These are phyloP conservation scores for Piper longum DNA, from an alignment of 164 flowering plant genomes.

Conservation along the genomic window DNA sequence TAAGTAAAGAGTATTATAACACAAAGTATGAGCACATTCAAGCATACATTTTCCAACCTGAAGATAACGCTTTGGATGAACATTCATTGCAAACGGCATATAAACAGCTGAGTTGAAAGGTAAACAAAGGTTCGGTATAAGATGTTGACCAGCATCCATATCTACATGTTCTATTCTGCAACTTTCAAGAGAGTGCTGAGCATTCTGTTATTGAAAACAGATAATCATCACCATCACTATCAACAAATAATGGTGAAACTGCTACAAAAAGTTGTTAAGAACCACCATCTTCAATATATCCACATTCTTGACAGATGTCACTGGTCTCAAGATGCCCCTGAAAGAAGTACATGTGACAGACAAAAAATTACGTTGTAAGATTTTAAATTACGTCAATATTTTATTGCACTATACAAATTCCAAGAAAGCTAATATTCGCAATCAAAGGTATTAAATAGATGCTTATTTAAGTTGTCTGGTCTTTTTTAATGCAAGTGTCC, in stretches of 20 bases:
- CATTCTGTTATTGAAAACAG: conserved; percentile 43
- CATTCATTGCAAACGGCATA: conserved; percentile 88
- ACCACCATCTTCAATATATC: conserved; percentile 46
- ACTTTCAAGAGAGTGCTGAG: conserved; percentile 51
- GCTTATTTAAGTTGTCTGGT: too few species aligned
- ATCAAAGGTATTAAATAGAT: too few species aligned
- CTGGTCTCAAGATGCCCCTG: conserved; percentile 93
- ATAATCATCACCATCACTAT: background rate
- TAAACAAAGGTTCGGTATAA: conserved; percentile 46
- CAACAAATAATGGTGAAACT: background rate
- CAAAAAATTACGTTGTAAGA: background rate
- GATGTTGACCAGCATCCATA: conserved; percentile 36
- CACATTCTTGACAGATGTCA: conserved; percentile 44
- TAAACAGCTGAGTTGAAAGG: conserved; percentile 63
- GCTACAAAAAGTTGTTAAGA: background rate
- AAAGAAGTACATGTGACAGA: background rate
- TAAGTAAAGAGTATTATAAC: background rate
- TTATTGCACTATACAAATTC: too few species aligned
- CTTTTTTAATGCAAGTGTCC: too few species aligned
- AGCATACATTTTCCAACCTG: conserved; percentile 29
- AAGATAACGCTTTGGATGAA: conserved; percentile 68
- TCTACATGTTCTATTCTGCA: conserved; percentile 59
- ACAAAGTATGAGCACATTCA: background rate
- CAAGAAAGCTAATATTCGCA: too few species aligned
- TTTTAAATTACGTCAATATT: too few species aligned